phyloP scores from a whole-genome alignment of 1,139 yeast species.

The Zhuliangozyma blackwelliae region DNA sequence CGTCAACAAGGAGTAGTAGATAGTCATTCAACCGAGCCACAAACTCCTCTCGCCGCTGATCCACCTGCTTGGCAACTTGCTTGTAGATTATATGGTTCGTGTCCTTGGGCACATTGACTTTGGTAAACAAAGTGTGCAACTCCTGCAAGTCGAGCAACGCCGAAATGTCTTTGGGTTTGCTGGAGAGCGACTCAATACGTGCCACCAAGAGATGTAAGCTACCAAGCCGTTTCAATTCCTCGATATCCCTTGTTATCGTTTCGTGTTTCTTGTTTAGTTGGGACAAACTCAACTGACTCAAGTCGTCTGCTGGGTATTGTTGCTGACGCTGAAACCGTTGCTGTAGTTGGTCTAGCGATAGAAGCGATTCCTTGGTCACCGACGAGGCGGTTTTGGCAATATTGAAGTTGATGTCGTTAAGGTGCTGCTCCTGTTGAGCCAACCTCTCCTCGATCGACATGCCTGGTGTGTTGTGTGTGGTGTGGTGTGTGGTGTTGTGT shows the following conservation, averaged over 20 bases:
- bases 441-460: slow-evolving; percentile 8
- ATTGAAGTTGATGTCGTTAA: slow-evolving; percentile 2
- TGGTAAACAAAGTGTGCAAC: slow-evolving; percentile 8
- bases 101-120: slow-evolving; percentile 1
- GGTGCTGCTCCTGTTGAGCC: slow-evolving; percentile 2
- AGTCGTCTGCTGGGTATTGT: not conserved
- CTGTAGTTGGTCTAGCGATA: slow-evolving; percentile 4
- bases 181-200: slow-evolving; percentile 17
- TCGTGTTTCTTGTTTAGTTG: slow-evolving; percentile 19
- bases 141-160: slow-evolving; percentile 13
- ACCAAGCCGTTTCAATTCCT: slow-evolving; percentile 20
- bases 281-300: slow-evolving; percentile 12
- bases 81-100: slow-evolving; percentile 8
- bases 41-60: slow-evolving; percentile 5
- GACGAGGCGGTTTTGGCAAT: slow-evolving; percentile 1
- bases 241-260: slow-evolving; percentile 12
- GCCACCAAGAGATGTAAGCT: slow-evolving; percentile 17
- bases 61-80: slow-evolving; percentile 8
- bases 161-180: slow-evolving; percentile 7
- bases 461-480: not conserved
- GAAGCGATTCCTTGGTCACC: slow-evolving; percentile 3
- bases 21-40: slow-evolving; percentile 18
- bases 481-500: slow-evolving; percentile 1
- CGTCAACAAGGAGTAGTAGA: slow-evolving; percentile 13
- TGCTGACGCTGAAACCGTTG: slow-evolving; percentile 3